Conservation (phyloP, 2,329 filamentous ascomycete species). For the Coniochaeta pulveracea region DNA sequence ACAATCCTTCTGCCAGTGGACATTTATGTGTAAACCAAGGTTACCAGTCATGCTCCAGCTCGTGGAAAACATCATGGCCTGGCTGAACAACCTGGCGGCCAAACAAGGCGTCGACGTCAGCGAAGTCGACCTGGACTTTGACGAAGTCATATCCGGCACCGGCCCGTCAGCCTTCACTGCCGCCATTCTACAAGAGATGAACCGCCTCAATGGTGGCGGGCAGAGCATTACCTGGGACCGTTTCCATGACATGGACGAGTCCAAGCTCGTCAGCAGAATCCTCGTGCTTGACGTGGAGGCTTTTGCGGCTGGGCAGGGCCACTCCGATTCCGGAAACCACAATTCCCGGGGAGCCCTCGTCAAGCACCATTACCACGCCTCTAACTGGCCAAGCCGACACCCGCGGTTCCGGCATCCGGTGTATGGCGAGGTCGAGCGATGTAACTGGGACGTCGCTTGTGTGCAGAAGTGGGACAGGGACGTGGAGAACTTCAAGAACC, state of each 20-base stretch:
- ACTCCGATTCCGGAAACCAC: slow-evolving; percentile 23
- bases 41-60: slow-evolving; percentile 19
- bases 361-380: slow-evolving; percentile 44
- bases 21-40: slow-evolving; percentile 19
- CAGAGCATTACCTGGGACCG: slow-evolving; percentile 5
- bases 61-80: slow-evolving; percentile 12
- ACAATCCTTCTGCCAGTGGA: slow-evolving; percentile 23
- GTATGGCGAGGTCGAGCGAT: slow-evolving; percentile 59
- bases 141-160: slow-evolving; percentile 20
- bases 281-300: slow-evolving; percentile 10
- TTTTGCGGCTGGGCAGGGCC: slow-evolving; percentile 10
- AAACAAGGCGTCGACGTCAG: slow-evolving; percentile 6
- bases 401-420: slow-evolving; percentile 56
- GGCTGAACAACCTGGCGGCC: slow-evolving; percentile 10
- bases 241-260: slow-evolving; percentile 7
- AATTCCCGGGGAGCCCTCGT: slow-evolving; percentile 9
- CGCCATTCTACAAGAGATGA: slow-evolving; percentile 16
- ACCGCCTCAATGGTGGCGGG: not conserved
- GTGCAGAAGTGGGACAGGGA: slow-evolving; percentile 56
- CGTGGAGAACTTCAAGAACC: slow-evolving; percentile 45
- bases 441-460: slow-evolving; percentile 58
- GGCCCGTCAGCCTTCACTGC: slow-evolving; percentile 21
- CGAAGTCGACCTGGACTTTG: slow-evolving; percentile 12
- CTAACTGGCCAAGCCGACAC: slow-evolving; percentile 57
- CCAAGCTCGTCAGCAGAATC: slow-evolving; percentile 7